Evolutionary conservation across 106 monocot species (phyloP).

Genomic region (Phalaenopsis equestris): DNA sequence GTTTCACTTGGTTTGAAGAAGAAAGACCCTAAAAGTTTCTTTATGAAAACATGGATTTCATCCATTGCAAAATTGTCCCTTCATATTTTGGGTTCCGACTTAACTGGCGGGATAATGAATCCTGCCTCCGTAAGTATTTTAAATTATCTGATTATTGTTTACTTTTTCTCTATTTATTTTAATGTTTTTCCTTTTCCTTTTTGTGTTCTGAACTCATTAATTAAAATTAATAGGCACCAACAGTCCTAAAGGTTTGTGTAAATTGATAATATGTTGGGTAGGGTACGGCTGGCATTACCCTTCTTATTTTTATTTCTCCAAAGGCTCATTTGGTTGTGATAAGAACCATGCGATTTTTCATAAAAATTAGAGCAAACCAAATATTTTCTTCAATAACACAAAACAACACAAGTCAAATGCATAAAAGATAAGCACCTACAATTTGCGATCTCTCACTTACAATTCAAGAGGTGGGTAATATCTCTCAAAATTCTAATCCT

Average conservation of each 20-base stretch:
- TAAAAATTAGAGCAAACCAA: no score
- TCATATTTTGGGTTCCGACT: conserved; percentile 79
- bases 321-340: no score
- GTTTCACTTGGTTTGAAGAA: conserved; percentile 58
- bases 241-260: background rate
- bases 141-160: background rate
- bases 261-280: no score
- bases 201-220: background rate
- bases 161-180: conserved; percentile 1
- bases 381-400: no score
- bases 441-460: no score
- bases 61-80: conserved; percentile 66
- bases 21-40: conserved; percentile 66
- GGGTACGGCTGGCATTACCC: no score
- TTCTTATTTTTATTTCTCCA: no score
- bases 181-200: background rate
- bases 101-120: conserved; percentile 98
- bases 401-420: no score
- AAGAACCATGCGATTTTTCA: no score
- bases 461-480: no score
- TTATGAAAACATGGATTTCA: conserved; percentile 93
- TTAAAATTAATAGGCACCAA: background rate
- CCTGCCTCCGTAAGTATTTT: conserved; percentile 80
- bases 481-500: no score
- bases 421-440: no score